phyloP scores from a whole-genome alignment of 2,329 filamentous ascomycete species.

The Colletotrichum sp. region DNA sequence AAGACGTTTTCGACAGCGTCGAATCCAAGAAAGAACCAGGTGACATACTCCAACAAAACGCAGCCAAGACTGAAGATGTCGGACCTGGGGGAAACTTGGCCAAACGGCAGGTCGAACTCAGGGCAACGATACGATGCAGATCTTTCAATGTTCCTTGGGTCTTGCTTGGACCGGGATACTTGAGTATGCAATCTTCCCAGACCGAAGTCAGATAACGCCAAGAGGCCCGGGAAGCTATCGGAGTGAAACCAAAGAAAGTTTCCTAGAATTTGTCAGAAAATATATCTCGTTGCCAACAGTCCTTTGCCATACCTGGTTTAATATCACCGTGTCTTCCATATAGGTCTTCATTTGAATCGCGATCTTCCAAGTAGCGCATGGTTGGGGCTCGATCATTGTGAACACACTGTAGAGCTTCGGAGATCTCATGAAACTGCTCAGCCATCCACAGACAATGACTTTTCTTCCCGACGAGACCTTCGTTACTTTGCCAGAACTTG shows the following conservation, averaged over 20 bases:
- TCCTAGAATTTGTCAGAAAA: background rate
- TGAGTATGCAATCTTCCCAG: background rate
- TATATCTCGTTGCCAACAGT: background rate
- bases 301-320: background rate
- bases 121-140: constrained; percentile 43
- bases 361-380: background rate
- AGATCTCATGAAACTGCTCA: background rate
- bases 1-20: constrained; percentile 22
- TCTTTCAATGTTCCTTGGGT: background rate
- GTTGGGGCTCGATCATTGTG: background rate
- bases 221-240: background rate
- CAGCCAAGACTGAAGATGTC: constrained; percentile 43
- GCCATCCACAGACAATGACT: constrained; percentile 4
- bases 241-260: constrained; percentile 3
- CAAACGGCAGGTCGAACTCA: constrained; percentile 32
- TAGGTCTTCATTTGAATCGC: background rate
- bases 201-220: background rate
- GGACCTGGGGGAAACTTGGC: constrained; percentile 22
- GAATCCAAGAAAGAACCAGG: constrained; percentile 34
- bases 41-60: constrained; percentile 39
- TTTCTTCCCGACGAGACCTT: background rate
- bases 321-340: constrained; percentile 10
- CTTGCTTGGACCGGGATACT: background rate
- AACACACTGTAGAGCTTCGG: background rate
- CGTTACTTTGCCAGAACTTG: constrained; percentile 7